Evolutionary conservation across 176 grass and related monocot species (phyloP), one percentile per base, ranked within the genome.

Genomic region (Oryza nivara): DNA sequence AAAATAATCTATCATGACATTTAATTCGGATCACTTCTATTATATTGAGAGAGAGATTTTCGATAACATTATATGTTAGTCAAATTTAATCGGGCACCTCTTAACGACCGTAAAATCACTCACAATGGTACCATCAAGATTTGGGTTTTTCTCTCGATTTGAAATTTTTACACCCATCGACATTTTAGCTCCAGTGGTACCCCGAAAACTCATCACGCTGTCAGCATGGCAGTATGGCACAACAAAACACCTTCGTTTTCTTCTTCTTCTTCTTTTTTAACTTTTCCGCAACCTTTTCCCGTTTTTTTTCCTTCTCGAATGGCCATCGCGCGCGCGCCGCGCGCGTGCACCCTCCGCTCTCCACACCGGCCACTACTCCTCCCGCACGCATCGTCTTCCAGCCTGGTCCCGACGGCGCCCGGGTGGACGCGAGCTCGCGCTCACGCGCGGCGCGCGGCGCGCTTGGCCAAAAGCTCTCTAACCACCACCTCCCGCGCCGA

Each of bases 291-390:
- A 11, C 14, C 30, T 38, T 38, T 63, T 65, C 60, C 46, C 47
- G 23, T 36, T 56, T 73, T 70, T n/a, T 65, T 63, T 20, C 56
- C 71, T 74, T 49, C 60, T 25, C 54, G 10, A 74, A 68, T 73
- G 70, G 67, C 72, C 68, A n/a, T 5, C 35, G 35, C 35, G 35
- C 35, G 35, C 34, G 34, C 7, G 67, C n/a, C 54, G n/a, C 35
- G 25, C 5, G 75, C 36, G 19, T 40, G 38, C 38, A 7, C 38
- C 83, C 65, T 9, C 19, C 79, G 5, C 19, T 32, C 20, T 64
- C 48, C 65, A n/a, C 73, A 76, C 26, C 41, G 66, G 80, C 73
- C 40, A 26, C 73, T 64, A 16, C 70, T 64, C 16, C 70, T 16
- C 38, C 45, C 49, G 10, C 66, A 67, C 67, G 80, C 80, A 67